Base-by-base conservation (phyloP, 2,329 filamentous ascomycete species). In the Aaosphaeria arxii region DNA sequence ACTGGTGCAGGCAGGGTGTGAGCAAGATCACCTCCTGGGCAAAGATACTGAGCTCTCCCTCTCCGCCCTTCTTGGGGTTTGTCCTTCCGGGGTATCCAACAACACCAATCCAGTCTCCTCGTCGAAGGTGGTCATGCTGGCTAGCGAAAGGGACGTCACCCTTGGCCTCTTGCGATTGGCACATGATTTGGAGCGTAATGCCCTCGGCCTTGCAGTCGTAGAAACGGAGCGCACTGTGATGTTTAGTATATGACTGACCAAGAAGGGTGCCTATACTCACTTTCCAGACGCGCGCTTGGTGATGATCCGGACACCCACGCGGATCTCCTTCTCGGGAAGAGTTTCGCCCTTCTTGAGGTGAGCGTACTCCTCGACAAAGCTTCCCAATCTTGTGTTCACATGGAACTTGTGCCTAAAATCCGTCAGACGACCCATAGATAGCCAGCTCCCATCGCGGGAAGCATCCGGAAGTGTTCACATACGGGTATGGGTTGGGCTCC, bases 1-100 rank as follows among this genome's bases (percentile, higher is more conserved):
- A 81, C 76, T 89, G 86, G 73, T 96, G 91, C 65, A 99, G 75
- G 73, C 92, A 97, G 6, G 94, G 94, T 1, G 92, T 87, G 52
- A 99, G 80, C 41, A 97, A 85, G 39, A 87, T 78, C 55, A 99
- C 81, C 72, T 96, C 87, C 44, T 82, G 85, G 1, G 94, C 94
- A 66, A 96, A 95, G 70, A 99, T 90, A 39, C 90, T 95, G 44
- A 99, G 81, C 74, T 99, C 92, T 55, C 94, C 94, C 59, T 91
- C 88, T 38, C 91, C 88, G 56, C 90, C 82, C 74, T 85, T 94
- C 84, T 94, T 94, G 61, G 94, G 94, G 56, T 86, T 86, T 39
- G 91, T 97, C 49, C 91, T 78, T 51, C 89, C 89, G 6, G 91
- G 87, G 71, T 84, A 94, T 46, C 91, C 91, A 53, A 89, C 80